These are phyloP conservation scores for Chaetomium sp. DNA, from an alignment of 2,329 filamentous ascomycete genomes.

Conservation along the genomic window DNA sequence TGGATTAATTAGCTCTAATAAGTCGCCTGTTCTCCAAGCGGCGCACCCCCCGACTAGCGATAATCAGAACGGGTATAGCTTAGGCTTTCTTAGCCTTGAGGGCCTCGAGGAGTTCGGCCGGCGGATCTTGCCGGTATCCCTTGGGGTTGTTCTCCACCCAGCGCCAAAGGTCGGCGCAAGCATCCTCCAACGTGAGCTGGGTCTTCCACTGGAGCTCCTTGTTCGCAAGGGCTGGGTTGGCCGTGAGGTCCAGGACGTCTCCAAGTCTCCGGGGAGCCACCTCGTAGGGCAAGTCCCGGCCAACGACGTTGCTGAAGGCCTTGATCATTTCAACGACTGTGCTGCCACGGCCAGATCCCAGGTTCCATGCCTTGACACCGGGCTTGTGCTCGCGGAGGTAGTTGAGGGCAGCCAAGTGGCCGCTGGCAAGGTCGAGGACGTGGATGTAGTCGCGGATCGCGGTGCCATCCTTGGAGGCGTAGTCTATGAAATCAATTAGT, in stretches of 20 bases:
- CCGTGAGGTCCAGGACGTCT: constrained; percentile 92
- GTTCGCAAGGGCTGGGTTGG: constrained; percentile 85
- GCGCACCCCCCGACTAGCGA: too few species aligned
- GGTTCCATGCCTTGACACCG: constrained; percentile 92
- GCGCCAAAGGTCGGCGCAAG: constrained; percentile 90
- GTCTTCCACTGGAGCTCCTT: constrained; percentile 91
- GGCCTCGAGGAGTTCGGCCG: constrained; percentile 72
- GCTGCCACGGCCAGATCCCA: constrained; percentile 90
- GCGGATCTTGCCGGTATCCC: constrained; percentile 91
- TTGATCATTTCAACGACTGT: constrained; percentile 98
- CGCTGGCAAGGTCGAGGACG: constrained; percentile 83
- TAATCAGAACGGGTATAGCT: background rate
- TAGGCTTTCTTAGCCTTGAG: constrained; percentile 49
- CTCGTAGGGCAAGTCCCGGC: constrained; percentile 82
- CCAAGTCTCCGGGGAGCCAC: constrained; percentile 80
- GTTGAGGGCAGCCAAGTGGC: constrained; percentile 86
- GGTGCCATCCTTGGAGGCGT: constrained; percentile 85
- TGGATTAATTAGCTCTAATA: constrained; percentile 21
- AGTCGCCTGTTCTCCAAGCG: background rate
- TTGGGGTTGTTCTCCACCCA: constrained; percentile 98
- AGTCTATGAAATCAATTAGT: constrained; percentile 61
- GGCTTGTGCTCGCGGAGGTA: constrained; percentile 83
- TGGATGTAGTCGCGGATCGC: constrained; percentile 98
- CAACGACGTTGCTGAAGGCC: constrained; percentile 85
- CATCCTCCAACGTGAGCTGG: constrained; percentile 84